These are phyloP conservation scores for Plasmopara halstedii DNA, from an alignment of 352 stramenopile genomes.

Conservation along the genomic window DNA sequence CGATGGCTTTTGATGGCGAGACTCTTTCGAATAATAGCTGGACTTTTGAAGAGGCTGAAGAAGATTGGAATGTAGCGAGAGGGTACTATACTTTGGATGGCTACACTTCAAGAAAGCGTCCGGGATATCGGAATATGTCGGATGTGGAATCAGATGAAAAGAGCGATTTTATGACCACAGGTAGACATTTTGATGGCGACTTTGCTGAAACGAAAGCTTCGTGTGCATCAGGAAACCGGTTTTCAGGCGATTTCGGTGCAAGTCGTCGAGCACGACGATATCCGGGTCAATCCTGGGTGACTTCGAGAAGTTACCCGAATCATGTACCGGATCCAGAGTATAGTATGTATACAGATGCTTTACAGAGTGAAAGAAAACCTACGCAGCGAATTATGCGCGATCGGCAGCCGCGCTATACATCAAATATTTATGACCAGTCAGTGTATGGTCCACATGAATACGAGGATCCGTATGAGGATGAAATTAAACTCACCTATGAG, in stretches of 20 bases:
- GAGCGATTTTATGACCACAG: slow-evolving; percentile 10
- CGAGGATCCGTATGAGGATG: slow-evolving; percentile 5
- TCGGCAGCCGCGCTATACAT: slow-evolving; percentile 8
- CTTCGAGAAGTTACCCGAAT: slow-evolving; percentile 6
- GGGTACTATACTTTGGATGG: slow-evolving; percentile 8
- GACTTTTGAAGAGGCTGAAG: neutral
- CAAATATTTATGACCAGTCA: slow-evolving; percentile 7
- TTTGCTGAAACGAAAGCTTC: neutral
- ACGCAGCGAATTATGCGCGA: slow-evolving; percentile 1
- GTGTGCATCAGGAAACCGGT: slow-evolving; percentile 9
- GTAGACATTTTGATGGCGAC: neutral
- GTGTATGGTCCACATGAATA: slow-evolving; percentile 14
- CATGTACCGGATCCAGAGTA: slow-evolving; percentile 10
- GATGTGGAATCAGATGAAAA: slow-evolving; percentile 23
- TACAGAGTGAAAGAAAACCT: slow-evolving; percentile 4
- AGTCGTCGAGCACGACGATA: slow-evolving; percentile 12
- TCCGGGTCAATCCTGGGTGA: slow-evolving; percentile 14
- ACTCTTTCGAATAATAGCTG: slow-evolving; percentile 4
- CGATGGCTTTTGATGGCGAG: slow-evolving; percentile 3
- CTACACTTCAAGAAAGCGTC: slow-evolving; percentile 3
- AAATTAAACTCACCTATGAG: slow-evolving; percentile 15
- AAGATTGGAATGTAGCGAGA: slow-evolving; percentile 4
- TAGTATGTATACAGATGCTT: slow-evolving; percentile 8
- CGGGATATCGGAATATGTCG: slow-evolving; percentile 11
- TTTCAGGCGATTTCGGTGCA: slow-evolving; percentile 7